A percentile compares a stretch with the other conserved stretches of the same genome.
These are phyloP conservation scores for Metschnikowia lochheadii DNA, from an alignment of 805 yeast species.

Conservation along the genomic window DNA sequence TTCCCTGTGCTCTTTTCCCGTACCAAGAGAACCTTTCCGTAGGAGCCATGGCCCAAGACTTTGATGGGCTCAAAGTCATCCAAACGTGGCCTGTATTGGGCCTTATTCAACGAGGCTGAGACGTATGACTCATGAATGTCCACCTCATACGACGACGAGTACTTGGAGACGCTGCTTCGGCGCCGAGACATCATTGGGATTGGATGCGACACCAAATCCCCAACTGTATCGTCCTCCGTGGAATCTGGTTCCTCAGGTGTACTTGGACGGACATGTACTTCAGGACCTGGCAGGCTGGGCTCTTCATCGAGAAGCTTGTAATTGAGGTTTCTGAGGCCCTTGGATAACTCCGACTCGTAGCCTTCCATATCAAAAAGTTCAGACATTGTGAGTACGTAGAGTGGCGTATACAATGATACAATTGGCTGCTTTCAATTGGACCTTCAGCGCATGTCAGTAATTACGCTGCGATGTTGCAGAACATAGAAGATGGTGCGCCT, in stretches of 20 bases:
- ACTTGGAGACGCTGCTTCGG: conserved; percentile 17
- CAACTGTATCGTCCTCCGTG: conserved; percentile 15
- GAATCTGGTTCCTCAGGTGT: conserved; percentile 8
- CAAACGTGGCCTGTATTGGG: conserved; percentile 16
- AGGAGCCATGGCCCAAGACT: conserved; percentile 84
- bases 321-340: conserved; percentile 21
- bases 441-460: neutral
- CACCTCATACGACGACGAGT: conserved; percentile 31
- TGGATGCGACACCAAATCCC: conserved; percentile 16
- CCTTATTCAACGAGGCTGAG: conserved; percentile 21
- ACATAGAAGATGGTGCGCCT: conserved; percentile 1
- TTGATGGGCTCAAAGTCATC: conserved; percentile 71
- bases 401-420: neutral
- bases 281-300: conserved; percentile 4
- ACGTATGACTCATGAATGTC: conserved; percentile 30
- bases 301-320: conserved; percentile 21
- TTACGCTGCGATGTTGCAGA: neutral
- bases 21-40: conserved; percentile 80
- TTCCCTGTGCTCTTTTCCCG: conserved; percentile 58
- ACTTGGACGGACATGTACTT: neutral
- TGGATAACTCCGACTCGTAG: conserved; percentile 18
- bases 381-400: conserved; percentile 21
- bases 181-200: conserved; percentile 14
- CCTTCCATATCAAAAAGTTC: conserved; percentile 37
- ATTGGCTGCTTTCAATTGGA: neutral